phyloP scores from a whole-genome alignment of 192 early-diverging fungal genomes.

The Umbelopsis sp. region DNA sequence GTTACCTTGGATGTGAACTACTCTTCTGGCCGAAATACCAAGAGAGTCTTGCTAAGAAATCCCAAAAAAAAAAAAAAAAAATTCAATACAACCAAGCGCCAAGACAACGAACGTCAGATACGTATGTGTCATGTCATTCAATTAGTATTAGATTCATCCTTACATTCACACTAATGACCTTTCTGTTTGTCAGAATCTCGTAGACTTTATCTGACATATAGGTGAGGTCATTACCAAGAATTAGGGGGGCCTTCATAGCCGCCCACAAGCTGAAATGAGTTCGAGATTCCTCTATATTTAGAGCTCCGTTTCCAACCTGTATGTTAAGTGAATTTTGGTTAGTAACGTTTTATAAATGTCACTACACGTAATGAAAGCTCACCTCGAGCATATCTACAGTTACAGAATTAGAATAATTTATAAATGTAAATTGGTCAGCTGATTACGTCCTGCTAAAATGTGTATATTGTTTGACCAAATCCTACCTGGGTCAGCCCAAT shows the following conservation, averaged over 20 bases:
- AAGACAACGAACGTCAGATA: too few relatives aligned
- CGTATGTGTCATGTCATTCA: too few relatives aligned
- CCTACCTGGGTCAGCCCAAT: slow-evolving; percentile 15
- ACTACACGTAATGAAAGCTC: not conserved
- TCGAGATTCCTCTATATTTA: slow-evolving; percentile 39
- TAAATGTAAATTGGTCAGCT: not conserved
- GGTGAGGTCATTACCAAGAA: slow-evolving; percentile 58
- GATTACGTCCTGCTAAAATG: not conserved
- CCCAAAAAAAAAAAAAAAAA: too few relatives aligned
- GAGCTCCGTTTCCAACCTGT: slow-evolving; percentile 27
- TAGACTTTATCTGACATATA: slow-evolving; percentile 21
- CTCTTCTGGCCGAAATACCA: not conserved
- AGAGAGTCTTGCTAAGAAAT: slow-evolving; percentile 13
- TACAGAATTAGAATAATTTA: not conserved
- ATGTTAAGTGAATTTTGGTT: not conserved
- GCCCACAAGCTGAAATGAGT: slow-evolving; percentile 60
- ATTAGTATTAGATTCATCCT: not conserved
- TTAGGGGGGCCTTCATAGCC: slow-evolving; percentile 57
- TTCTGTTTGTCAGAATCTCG: slow-evolving; percentile 43
- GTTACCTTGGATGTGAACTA: not conserved
- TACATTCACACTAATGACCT: slow-evolving; percentile 57
- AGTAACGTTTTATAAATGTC: not conserved
- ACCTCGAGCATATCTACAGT: slow-evolving; percentile 15
- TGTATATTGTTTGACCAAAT: too few relatives aligned
- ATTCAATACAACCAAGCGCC: not conserved